Evolutionary conservation across 2,329 filamentous ascomycete genomes (phyloP), one percentile per base, ranked within the genome.

Genomic region (Hypocreales sp.): DNA sequence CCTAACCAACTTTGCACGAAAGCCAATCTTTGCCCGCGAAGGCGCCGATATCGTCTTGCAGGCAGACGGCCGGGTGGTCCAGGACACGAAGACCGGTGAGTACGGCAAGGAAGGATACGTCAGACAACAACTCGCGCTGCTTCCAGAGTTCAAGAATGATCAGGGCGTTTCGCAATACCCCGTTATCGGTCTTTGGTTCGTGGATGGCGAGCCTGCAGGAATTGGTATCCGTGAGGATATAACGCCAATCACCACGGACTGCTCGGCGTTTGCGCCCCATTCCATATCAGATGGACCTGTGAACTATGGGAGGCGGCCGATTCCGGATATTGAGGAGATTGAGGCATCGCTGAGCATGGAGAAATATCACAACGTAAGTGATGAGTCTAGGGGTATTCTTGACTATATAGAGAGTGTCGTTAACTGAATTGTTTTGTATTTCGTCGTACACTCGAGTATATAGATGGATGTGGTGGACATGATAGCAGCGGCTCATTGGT

Each of bases 21-120:
- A 31, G 22, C 29, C 29, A 5, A 31, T 31, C n/a, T 31, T 28
- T 15, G 22, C 29, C 12, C 29, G 29, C 13, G 29, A 31, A 16
- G 29, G 29, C 8, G 11, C 17, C n/a, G 25, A 15, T 14, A 25
- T 28, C 8, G 7, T 12, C 16, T 22, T 31, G 5, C 11, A 24
- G 9, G 21, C 17, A 10, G 25, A 28, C 11, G 25, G 25, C 18
- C 16, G 11, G 1, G 22, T 31, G 2, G 20, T 28, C 9, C 21
- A 24, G 10, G 21, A 31, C 11, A 6, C 4, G 14, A 15, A 17
- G 16, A 27, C 18, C 11, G 15, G 20, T 3, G 16, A 7, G 8
- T 31, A 24, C 22, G 29, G 29, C 18, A 25, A 31, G 22, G 29
- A 31, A 17, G 29, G 29, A 14, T 28, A 17, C 17, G 13, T 31